Conservation (phyloP, 192 early-diverging fungal species). For the Rhizophlyctis rosea region DNA sequence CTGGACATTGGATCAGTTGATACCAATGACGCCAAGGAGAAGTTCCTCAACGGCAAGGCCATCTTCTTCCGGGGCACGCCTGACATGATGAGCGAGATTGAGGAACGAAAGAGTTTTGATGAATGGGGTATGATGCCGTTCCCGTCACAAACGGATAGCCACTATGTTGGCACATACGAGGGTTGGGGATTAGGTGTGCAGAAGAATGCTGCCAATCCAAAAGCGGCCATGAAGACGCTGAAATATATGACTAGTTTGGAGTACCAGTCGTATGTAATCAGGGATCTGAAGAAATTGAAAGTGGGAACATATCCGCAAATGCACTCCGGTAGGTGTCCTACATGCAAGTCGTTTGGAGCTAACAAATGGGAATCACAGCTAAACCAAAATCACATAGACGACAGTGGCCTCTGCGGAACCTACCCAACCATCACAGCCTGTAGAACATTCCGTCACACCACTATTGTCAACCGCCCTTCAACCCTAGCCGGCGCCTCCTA, state of each 20-base stretch:
- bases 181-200: slow-evolving; percentile 38
- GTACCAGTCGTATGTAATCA: no score
- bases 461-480: slow-evolving; percentile 13
- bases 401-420: no score
- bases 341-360: no score
- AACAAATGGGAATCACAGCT: no score
- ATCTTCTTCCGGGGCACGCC: slow-evolving; percentile 37
- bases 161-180: slow-evolving; percentile 25
- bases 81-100: slow-evolving; percentile 8
- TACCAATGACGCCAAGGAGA: slow-evolving; percentile 11
- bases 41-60: slow-evolving; percentile 20
- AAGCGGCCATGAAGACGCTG: slow-evolving; percentile 30
- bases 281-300: slow-evolving; percentile 16
- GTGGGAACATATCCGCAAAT: slow-evolving; percentile 24
- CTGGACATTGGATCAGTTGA: slow-evolving; percentile 6
- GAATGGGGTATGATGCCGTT: slow-evolving; percentile 44
- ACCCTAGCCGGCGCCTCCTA: slow-evolving; percentile 9
- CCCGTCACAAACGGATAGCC: slow-evolving; percentile 13
- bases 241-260: slow-evolving; percentile 14
- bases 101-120: slow-evolving; percentile 17
- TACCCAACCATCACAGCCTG: no score
- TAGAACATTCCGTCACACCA: no score
- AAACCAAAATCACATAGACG: no score
- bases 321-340: no score
- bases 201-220: slow-evolving; percentile 33